Evolutionary conservation across 1,284 basidiomycete genomes (phyloP).

Genomic region (Sanghuangporus sanghuang): DNA sequence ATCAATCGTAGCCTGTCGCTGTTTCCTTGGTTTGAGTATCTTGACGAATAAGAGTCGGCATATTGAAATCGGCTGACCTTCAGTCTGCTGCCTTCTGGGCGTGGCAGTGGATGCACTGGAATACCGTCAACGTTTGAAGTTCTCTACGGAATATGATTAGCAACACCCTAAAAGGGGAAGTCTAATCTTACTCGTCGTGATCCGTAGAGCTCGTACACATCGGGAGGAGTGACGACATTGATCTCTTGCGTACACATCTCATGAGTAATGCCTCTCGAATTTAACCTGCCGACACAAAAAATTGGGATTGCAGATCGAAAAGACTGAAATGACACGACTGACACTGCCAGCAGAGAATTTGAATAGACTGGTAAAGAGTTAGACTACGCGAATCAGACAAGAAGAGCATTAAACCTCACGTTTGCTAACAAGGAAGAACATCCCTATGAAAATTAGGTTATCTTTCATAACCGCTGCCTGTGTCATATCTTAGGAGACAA

Average conservation of each 20-base stretch:
- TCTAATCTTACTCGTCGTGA: background rate
- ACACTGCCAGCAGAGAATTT: constrained; percentile 9
- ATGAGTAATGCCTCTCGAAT: background rate
- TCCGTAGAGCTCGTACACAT: background rate
- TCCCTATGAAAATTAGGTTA: constrained; percentile 8
- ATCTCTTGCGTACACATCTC: background rate
- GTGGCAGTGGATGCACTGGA: background rate
- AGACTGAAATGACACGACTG: background rate
- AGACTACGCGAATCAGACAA: too few species aligned
- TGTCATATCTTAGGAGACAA: background rate
- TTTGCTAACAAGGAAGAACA: constrained; percentile 9
- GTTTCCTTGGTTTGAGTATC: background rate
- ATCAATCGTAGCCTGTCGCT: background rate
- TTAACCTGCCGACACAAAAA: background rate
- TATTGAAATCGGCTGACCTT: background rate
- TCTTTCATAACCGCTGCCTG: constrained; percentile 4
- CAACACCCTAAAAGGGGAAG: background rate
- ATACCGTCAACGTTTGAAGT: background rate
- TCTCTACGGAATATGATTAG: background rate
- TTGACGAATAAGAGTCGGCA: background rate
- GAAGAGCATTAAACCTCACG: background rate
- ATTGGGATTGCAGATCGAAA: background rate
- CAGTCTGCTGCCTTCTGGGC: background rate
- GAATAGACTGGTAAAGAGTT: constrained; percentile 1
- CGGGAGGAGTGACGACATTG: background rate